These are phyloP conservation scores for Lentinula sp. DNA, from an alignment of 768 basidiomycete species.

Conservation along the genomic window DNA sequence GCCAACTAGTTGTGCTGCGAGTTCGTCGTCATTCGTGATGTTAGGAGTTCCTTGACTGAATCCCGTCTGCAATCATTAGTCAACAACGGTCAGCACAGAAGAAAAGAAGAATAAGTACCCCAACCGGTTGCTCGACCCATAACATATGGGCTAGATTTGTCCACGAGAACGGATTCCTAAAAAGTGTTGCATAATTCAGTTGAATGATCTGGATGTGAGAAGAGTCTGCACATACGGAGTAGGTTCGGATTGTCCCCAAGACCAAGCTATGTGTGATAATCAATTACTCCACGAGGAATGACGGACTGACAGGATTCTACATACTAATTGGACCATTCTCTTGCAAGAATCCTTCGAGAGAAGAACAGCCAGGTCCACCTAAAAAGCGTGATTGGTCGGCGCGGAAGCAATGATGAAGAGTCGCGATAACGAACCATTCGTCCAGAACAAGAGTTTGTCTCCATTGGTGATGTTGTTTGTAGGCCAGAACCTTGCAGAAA, in stretches of 20 bases:
- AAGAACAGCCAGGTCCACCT: slow-evolving; percentile 70
- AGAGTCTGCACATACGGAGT: slow-evolving; percentile 16
- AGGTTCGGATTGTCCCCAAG: slow-evolving; percentile 40
- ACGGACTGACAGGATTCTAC: slow-evolving; percentile 10
- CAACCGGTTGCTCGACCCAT: slow-evolving; percentile 71
- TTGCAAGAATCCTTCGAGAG: slow-evolving; percentile 59
- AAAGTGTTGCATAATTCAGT: slow-evolving; percentile 22
- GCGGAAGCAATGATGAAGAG: background rate
- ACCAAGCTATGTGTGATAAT: slow-evolving; percentile 26
- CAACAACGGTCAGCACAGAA: background rate
- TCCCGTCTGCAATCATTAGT: slow-evolving; percentile 37
- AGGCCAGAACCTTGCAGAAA: slow-evolving; percentile 64
- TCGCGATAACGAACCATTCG: slow-evolving; percentile 22
- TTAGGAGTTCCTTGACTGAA: slow-evolving; percentile 63
- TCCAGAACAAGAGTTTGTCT: slow-evolving; percentile 66
- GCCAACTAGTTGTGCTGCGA: slow-evolving; percentile 49
- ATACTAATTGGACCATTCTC: slow-evolving; percentile 57
- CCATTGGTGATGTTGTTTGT: slow-evolving; percentile 52
- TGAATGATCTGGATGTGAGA: slow-evolving; percentile 18
- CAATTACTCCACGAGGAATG: background rate
- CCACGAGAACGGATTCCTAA: slow-evolving; percentile 60
- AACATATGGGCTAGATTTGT: slow-evolving; percentile 63
- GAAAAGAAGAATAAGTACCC: slow-evolving; percentile 22
- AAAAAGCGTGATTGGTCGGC: slow-evolving; percentile 24
- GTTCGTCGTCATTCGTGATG: slow-evolving; percentile 52